A percentile compares a stretch with the other conserved stretches of the same genome.
phyloP scores from a whole-genome alignment of 2,329 filamentous ascomycete species.

The Fusarium nanum region DNA sequence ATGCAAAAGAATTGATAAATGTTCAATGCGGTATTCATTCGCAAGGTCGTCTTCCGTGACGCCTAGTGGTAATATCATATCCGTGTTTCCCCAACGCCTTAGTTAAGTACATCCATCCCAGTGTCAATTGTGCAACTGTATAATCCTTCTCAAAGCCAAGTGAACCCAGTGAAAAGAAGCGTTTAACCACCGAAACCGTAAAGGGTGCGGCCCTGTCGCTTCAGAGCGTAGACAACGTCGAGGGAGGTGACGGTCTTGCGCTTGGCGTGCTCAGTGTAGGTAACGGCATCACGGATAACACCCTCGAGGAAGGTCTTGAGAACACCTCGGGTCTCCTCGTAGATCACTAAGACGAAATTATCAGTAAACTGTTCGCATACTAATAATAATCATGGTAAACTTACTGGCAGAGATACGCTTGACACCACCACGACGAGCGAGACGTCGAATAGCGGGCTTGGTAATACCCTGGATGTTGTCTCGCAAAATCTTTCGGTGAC shows the following conservation, averaged over 20 bases:
- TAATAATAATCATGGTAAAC: slow-evolving; percentile 49
- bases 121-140: slow-evolving; percentile 30
- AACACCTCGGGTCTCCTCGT: slow-evolving; percentile 81
- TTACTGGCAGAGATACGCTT: slow-evolving; percentile 98
- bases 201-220: slow-evolving; percentile 79
- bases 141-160: slow-evolving; percentile 32
- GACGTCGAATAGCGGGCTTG: slow-evolving; percentile 98
- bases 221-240: slow-evolving; percentile 75
- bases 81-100: slow-evolving; percentile 50
- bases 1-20: background rate
- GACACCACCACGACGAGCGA: slow-evolving; percentile 98
- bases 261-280: slow-evolving; percentile 84
- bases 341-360: slow-evolving; percentile 66
- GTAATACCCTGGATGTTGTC: slow-evolving; percentile 99
- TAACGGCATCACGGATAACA: slow-evolving; percentile 81
- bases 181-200: slow-evolving; percentile 90
- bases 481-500: slow-evolving; percentile 98
- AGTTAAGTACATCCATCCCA: slow-evolving; percentile 44
- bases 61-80: slow-evolving; percentile 49
- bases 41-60: slow-evolving; percentile 52
- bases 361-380: slow-evolving; percentile 20
- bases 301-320: slow-evolving; percentile 83
- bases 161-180: slow-evolving; percentile 10
- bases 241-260: slow-evolving; percentile 81
- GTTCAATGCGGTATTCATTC: slow-evolving; percentile 48